phyloP scores from a whole-genome alignment of 1,284 basidiomycete genomes.

The Trametes versicolor region DNA sequence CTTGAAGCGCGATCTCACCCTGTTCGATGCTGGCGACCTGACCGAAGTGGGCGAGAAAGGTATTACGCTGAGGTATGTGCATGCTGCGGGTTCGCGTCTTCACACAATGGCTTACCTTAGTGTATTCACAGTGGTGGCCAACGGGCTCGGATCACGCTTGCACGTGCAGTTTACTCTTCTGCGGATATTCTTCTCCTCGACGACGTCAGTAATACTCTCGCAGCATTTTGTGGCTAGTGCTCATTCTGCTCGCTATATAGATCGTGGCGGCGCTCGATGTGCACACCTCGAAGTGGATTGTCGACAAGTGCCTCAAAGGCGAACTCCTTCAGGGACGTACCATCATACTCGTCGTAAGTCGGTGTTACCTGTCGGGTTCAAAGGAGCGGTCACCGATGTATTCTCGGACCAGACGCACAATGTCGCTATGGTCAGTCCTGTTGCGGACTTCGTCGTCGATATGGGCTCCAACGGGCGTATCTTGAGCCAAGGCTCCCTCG shows the following conservation, averaged over 20 bases:
- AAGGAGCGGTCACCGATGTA: background rate
- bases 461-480: constrained; percentile 63
- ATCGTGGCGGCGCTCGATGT: constrained; percentile 66
- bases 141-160: constrained; percentile 80
- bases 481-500: constrained; percentile 56
- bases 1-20: constrained; percentile 66
- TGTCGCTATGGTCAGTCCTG: constrained; percentile 68
- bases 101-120: constrained; percentile 27
- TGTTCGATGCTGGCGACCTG: constrained; percentile 78
- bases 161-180: constrained; percentile 74
- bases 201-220: constrained; percentile 54
- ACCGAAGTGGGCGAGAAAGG: constrained; percentile 80
- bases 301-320: constrained; percentile 78
- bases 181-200: constrained; percentile 71
- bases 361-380: no score
- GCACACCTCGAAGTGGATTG: constrained; percentile 79
- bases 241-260: constrained; percentile 24
- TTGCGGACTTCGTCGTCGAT: constrained; percentile 71
- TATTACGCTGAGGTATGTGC: constrained; percentile 58
- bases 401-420: constrained; percentile 68
- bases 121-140: constrained; percentile 66
- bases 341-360: constrained; percentile 74
- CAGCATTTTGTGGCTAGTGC: background rate
- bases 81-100: background rate
- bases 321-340: constrained; percentile 76